Evolutionary conservation across 257 asterid species (phyloP), one percentile per base, ranked within the genome.

Genomic region (Nyctanthes arbortristis): DNA sequence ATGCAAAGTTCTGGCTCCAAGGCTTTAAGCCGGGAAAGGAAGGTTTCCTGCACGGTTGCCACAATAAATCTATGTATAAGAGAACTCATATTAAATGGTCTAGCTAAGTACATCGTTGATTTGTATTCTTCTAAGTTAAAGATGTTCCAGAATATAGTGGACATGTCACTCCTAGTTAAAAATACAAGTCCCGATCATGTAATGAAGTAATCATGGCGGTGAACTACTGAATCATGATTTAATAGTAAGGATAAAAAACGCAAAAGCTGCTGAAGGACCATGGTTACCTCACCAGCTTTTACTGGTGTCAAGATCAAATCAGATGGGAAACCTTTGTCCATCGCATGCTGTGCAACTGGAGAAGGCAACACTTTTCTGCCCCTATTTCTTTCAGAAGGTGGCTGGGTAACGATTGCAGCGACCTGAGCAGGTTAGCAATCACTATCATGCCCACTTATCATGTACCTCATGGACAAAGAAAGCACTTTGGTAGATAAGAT

Each of bases 1-100:
- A 93, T 81, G 79, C 97, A 93, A 77, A 93, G 96, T 66, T 89
- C 94, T 54, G 99, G 96, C 75, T 89, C 94, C 88, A 93, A 78
- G 68, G 87, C 86, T 75, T 77, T 78, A 29, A 93, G 84, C 64
- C 77, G 69, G 47, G 70, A 69, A 58, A 93, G 84, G 79, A 93
- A 93, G 4, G 86, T 59, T 79, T 93, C 97, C 98, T 90, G 89
- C 80, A 80, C 18, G 39, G 31, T 20, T 52, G 62, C 40, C 29
- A 30, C 63, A 33, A 67, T 8, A 16, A 69, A 67, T 61, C 24
- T 11, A 69, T 40, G 47, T 31, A 16, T 65, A 66, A 32, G 24
- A 63, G 24, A 63, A 63, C 22, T 60, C 63, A 54, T 24, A 55
- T 18, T 27, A 13, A 2, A 36, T 36, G 29, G 63, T 36, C n/a